Evolutionary conservation across 176 grass and related monocot genomes (phyloP), one percentile per base, ranked within the genome.

Genomic region (Avena insularis): DNA sequence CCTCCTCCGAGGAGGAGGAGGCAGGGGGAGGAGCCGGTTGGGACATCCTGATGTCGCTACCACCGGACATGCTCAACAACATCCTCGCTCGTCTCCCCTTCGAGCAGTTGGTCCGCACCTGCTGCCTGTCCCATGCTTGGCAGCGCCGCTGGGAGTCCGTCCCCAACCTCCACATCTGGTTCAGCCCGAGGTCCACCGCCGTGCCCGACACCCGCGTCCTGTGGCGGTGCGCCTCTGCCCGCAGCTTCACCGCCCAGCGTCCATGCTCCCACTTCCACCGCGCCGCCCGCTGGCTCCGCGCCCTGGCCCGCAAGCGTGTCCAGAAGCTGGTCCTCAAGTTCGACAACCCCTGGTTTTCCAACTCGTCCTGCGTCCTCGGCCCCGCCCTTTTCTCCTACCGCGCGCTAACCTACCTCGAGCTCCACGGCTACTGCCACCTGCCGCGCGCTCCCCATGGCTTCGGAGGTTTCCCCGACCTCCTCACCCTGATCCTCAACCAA

Each of bases 121-220:
- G 46, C 0, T 23, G 49, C 8, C 73, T 85, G 4, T 78, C 73
- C 13, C 9, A 0, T 19, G 20, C 27, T 7, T 85, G 83, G 83
- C 60, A n/a, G 6, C 31, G 20, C 8, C 27, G 48, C 20, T 85
- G 74, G 83, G 83, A 85, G n/a, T 67, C 83, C 13, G 20, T 67
- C 1, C 7, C 61, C 1, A 31, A 14, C 47, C 73, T 85, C 48
- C 19, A 21, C 13, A 12, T 85, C 29, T 27, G 61, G 4, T 76
- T 35, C 71, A 14, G 43, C 16, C 7, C 9, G 3, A 0, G 23
- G 4, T 75, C 3, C 45, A 2, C 35, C 36, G 20, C 21, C 21
- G 9, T 9, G 10, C 47, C 43, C 71, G 45, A 49, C 5, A 20
- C 20, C 19, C 19, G 31, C 1, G 17, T 35, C 36, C 35, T 23